Evolutionary conservation across 2,329 filamentous ascomycete species (phyloP), one percentile per base, ranked within the genome.

Genomic region (Allantophomopsis cytisporea): DNA sequence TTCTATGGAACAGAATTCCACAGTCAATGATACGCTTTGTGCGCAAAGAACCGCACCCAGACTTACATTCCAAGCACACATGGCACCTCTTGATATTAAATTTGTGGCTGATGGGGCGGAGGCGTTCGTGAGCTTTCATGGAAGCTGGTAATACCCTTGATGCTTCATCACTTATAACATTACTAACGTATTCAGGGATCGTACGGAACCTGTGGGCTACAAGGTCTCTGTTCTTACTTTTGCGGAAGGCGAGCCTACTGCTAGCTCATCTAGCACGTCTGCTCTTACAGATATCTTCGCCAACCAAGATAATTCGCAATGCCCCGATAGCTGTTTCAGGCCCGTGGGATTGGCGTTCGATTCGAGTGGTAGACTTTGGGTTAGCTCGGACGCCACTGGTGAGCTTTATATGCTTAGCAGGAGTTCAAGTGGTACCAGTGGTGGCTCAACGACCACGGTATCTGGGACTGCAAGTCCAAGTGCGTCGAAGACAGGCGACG

Each of bases 51-150:
- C 65, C 14, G 46, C 65, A 3, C 70, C 82, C 45, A 44, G 73
- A 1, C 60, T 86, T 20, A 73, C 72, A 1, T 76, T 78, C 49
- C 60, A 68, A 38, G 72, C 81, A 1, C 83, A 87, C 52, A 78
- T 69, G 53, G 80, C 82, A 0, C 83, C 83, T 1, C 61, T 86
- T 1, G 80, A 84, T 46, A 71, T 86, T 51, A 73, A 75, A 44
- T 87, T 87, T 60, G 65, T 71, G 45, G 50, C 62, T 0, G 58
- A 66, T 32, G 72, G 71, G 30, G 69, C 66, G 11, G 67, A 64
- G 2, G 80, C 78, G 1, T 86, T 73, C 59, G 61, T 87, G 14
- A 65, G 74, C 1, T 83, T 86, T 58, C 81, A 84, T 55, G 81
- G 82, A 12, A 80, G 73, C 55, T 85, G 80, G 77, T 54, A 57